Conservation (phyloP, 805 yeast species). For the Scheffersomyces coipomensis region DNA sequence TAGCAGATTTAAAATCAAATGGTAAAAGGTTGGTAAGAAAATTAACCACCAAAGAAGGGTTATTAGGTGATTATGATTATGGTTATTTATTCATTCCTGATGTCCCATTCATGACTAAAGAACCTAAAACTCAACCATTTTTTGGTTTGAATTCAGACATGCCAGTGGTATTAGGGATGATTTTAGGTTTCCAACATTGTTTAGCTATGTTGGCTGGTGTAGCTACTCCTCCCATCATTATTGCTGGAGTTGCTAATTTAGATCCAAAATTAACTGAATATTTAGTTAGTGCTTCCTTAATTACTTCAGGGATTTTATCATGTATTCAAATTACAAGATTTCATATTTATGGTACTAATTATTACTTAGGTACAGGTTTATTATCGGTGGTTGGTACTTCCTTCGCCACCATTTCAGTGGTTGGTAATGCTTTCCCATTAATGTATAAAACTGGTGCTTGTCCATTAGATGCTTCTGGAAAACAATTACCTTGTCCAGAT, state of each 20-base stretch:
- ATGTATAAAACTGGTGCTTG: conserved; percentile 63
- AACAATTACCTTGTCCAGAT: conserved; percentile 73
- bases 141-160: conserved; percentile 77
- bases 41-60: conserved; percentile 73
- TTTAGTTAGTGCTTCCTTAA: conserved; percentile 36
- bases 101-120: conserved; percentile 59
- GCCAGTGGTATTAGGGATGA: conserved; percentile 74
- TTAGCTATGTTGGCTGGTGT: conserved; percentile 92
- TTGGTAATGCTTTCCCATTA: conserved; percentile 69
- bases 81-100: conserved; percentile 76
- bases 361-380: conserved; percentile 83
- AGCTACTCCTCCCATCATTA: conserved; percentile 78
- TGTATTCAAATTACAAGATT: conserved; percentile 66
- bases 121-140: conserved; percentile 66
- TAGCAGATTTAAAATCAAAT: background rate
- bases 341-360: conserved; percentile 69
- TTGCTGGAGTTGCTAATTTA: conserved; percentile 63
- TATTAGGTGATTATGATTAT: conserved; percentile 87
- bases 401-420: conserved; percentile 84
- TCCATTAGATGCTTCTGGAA: conserved; percentile 62
- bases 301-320: conserved; percentile 55
- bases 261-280: conserved; percentile 35
- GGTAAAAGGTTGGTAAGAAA: conserved; percentile 21
- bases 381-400: conserved; percentile 90
- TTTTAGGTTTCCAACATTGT: conserved; percentile 86